Percentiles rank a stretch among this genome's conserved stretches.
phyloP scores from a whole-genome alignment of 2,329 filamentous ascomycete species.

The Plectosphaerella plurivora region DNA sequence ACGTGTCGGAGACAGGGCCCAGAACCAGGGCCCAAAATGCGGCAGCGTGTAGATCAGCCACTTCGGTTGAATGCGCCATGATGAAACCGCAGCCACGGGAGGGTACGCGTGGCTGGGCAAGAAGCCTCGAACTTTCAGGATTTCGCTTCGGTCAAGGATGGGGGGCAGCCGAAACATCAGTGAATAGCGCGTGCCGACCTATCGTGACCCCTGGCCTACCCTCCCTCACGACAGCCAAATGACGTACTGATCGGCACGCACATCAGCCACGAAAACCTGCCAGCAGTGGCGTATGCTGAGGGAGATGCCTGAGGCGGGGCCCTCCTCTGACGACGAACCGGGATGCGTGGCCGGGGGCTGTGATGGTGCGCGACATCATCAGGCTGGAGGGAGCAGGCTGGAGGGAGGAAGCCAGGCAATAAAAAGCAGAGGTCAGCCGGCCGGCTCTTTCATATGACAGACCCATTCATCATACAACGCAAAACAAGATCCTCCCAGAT shows the following conservation, averaged over 20 bases:
- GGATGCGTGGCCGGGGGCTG: neutral
- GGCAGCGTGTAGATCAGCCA: neutral
- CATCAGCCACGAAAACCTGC: neutral
- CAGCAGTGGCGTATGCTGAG: neutral
- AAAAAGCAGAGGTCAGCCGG: neutral
- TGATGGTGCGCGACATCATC: neutral
- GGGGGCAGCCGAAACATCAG: too few species aligned
- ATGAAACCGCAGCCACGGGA: conserved; percentile 1
- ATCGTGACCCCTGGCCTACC: neutral
- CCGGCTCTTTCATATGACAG: neutral
- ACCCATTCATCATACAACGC: neutral
- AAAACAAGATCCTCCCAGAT: neutral
- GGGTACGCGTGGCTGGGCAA: too few species aligned
- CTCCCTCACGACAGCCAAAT: neutral
- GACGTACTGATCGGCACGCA: neutral
- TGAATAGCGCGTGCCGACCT: neutral
- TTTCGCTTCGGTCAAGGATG: neutral
- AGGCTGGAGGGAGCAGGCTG: neutral
- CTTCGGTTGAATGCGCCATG: conserved; percentile 1
- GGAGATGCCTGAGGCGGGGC: too few species aligned
- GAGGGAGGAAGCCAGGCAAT: neutral
- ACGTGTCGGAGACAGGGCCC: neutral
- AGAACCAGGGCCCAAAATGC: neutral
- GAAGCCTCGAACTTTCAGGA: neutral
- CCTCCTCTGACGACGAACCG: neutral